A percentile compares a stretch with the other conserved stretches of the same genome.
These are phyloP conservation scores for Abelmoschus esculentus DNA, from an alignment of 345 rosid genomes.

Conservation along the genomic window DNA sequence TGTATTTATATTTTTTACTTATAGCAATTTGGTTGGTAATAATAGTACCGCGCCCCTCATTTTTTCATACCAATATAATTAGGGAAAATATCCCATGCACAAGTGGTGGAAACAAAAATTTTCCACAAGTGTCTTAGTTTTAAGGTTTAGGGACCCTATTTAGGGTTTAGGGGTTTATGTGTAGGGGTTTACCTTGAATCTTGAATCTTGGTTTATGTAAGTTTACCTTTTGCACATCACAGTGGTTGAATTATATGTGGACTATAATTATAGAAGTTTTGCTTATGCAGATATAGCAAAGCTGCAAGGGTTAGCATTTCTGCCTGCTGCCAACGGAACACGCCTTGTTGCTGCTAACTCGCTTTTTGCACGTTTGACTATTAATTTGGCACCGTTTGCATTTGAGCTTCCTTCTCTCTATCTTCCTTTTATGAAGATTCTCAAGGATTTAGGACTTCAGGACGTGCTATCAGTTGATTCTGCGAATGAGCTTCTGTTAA, in stretches of 20 bases:
- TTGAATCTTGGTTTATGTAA: neutral
- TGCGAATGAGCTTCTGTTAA: slow-evolving; percentile 62
- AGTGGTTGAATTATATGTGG: neutral
- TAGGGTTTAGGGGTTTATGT: no score
- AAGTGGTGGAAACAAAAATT: no score
- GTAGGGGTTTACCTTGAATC: no score
- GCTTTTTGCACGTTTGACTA: slow-evolving; percentile 66
- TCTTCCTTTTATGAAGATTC: slow-evolving; percentile 72
- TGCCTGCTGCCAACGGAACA: slow-evolving; percentile 93
- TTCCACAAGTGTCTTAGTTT: no score
- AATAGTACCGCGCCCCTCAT: neutral
- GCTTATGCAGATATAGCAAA: slow-evolving; percentile 43
- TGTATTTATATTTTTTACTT: neutral
- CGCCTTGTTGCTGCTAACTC: slow-evolving; percentile 69
- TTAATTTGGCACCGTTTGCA: slow-evolving; percentile 86
- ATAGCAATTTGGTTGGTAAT: neutral
- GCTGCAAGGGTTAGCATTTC: slow-evolving; percentile 69
- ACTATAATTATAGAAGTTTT: neutral
- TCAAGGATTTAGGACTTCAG: slow-evolving; percentile 82
- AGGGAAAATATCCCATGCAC: no score
- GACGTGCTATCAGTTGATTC: slow-evolving; percentile 61
- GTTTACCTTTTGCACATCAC: neutral
- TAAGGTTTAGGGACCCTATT: no score
- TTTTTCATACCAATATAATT: neutral
- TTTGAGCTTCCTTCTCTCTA: slow-evolving; percentile 76